These are phyloP conservation scores for Bullera alba DNA, from an alignment of 768 basidiomycete species.

Conservation along the genomic window DNA sequence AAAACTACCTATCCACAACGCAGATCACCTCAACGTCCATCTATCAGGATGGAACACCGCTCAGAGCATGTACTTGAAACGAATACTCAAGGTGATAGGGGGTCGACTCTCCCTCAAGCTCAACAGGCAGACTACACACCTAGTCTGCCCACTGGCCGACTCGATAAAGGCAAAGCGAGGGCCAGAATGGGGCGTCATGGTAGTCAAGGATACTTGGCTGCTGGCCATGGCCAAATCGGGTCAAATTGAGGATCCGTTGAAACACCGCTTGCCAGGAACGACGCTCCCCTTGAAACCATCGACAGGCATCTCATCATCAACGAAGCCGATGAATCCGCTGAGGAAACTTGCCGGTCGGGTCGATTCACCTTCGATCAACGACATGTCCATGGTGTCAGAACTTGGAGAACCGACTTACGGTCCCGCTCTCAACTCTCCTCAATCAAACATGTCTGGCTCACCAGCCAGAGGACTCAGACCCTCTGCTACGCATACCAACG, in stretches of 20 bases:
- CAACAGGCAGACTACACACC: slow-evolving; percentile 59
- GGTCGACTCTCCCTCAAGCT: slow-evolving; percentile 52
- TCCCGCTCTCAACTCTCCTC: background rate
- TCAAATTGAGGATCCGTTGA: slow-evolving; percentile 12
- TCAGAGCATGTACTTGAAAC: slow-evolving; percentile 59
- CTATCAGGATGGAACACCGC: slow-evolving; percentile 67
- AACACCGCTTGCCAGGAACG: background rate
- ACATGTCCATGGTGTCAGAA: slow-evolving; percentile 19
- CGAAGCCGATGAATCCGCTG: no score
- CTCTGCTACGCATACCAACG: slow-evolving; percentile 33
- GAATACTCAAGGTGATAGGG: slow-evolving; percentile 51
- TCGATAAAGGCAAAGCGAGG: slow-evolving; percentile 77
- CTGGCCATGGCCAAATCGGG: slow-evolving; percentile 56
- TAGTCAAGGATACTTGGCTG: slow-evolving; percentile 69
- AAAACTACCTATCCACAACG: slow-evolving; percentile 58
- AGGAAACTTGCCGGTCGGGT: no score
- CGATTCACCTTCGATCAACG: no score
- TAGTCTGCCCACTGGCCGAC: slow-evolving; percentile 64
- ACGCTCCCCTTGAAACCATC: background rate
- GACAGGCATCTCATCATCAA: no score
- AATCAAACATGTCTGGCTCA: slow-evolving; percentile 1
- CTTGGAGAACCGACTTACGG: background rate
- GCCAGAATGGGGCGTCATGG: slow-evolving; percentile 65
- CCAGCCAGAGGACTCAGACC: slow-evolving; percentile 22
- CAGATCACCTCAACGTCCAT: slow-evolving; percentile 57